phyloP scores from a whole-genome alignment of 768 basidiomycete species.

The Gautieria morchelliformis region DNA sequence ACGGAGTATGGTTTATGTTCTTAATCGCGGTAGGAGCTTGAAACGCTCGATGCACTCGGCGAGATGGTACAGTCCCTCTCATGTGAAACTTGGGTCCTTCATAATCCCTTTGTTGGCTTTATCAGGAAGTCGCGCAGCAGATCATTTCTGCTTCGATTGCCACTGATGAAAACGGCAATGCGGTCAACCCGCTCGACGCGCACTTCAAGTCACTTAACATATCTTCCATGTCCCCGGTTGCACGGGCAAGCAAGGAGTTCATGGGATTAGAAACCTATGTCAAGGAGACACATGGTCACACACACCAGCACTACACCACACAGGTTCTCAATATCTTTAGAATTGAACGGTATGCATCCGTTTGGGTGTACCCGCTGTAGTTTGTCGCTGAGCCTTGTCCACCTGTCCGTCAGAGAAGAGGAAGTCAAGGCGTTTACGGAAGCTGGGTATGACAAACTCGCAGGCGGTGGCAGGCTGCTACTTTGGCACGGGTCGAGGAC shows the following conservation, averaged over 20 bases:
- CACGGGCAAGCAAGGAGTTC: conserved; percentile 34
- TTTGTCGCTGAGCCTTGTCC: background rate
- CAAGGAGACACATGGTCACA: conserved; percentile 45
- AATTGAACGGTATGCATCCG: conserved; percentile 40
- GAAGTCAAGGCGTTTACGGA: conserved; percentile 34
- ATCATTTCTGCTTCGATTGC: conserved; percentile 33
- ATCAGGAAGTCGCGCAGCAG: conserved; percentile 48
- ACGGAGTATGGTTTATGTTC: background rate
- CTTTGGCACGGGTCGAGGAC: conserved; percentile 57
- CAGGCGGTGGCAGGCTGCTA: conserved; percentile 41
- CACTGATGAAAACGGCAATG: conserved; percentile 34
- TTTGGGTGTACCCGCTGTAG: background rate
- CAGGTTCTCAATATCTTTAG: conserved; percentile 39
- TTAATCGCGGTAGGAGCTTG: conserved; percentile 35
- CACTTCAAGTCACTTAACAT: conserved; percentile 45
- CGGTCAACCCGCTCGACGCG: conserved; percentile 46
- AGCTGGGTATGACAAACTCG: conserved; percentile 34
- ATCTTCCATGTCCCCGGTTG: conserved; percentile 40
- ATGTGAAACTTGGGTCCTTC: background rate
- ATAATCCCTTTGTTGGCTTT: background rate
- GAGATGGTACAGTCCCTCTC: conserved; percentile 38
- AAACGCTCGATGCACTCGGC: conserved; percentile 54
- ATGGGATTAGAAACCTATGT: conserved; percentile 36
- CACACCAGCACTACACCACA: conserved; percentile 38
- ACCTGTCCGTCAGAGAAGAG: conserved; percentile 15